Conservation (phyloP, 352 stramenopile genomes). For the Thraustochytrium sp. region DNA sequence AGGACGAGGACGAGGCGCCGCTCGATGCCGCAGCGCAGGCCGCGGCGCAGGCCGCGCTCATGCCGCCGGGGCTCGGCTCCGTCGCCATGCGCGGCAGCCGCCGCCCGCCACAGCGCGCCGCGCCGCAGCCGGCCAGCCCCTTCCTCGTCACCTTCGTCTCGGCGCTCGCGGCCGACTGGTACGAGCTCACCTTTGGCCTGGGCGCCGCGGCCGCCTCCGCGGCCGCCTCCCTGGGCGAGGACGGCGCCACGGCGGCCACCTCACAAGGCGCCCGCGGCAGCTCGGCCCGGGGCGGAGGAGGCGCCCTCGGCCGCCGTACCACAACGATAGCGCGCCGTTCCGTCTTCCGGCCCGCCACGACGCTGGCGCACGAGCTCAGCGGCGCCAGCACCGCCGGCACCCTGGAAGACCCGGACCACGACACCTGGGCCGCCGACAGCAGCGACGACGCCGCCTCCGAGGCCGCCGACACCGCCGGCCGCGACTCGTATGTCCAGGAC, state of each 20-base stretch:
- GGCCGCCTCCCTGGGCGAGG: too few species aligned
- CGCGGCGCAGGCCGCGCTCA: too few species aligned
- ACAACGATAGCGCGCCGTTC: not conserved
- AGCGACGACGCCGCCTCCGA: not conserved
- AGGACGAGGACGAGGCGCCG: constrained; percentile 10
- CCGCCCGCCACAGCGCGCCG: not conserved
- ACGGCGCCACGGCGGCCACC: not conserved
- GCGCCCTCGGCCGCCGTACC: not conserved
- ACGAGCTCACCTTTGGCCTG: constrained; percentile 12
- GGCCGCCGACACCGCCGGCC: not conserved
- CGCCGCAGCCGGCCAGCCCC: not conserved
- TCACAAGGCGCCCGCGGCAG: not conserved
- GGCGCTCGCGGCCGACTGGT: constrained; percentile 13
- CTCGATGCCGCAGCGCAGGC: not conserved
- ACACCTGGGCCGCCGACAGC: too few species aligned
- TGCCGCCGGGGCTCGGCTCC: too few species aligned
- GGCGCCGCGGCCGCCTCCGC: not conserved
- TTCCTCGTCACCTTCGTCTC: constrained; percentile 41
- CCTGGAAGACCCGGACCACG: not conserved
- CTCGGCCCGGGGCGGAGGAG: not conserved
- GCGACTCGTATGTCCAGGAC: constrained; percentile 16
- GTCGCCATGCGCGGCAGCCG: too few species aligned
- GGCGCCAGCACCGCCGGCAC: too few species aligned
- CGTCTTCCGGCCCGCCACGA: constrained; percentile 8
- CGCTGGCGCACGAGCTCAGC: not conserved